Percentiles rank a stretch among this genome's conserved stretches.
Conservation (phyloP, 2,329 filamentous ascomycete genomes). For the Venturia effusa region DNA sequence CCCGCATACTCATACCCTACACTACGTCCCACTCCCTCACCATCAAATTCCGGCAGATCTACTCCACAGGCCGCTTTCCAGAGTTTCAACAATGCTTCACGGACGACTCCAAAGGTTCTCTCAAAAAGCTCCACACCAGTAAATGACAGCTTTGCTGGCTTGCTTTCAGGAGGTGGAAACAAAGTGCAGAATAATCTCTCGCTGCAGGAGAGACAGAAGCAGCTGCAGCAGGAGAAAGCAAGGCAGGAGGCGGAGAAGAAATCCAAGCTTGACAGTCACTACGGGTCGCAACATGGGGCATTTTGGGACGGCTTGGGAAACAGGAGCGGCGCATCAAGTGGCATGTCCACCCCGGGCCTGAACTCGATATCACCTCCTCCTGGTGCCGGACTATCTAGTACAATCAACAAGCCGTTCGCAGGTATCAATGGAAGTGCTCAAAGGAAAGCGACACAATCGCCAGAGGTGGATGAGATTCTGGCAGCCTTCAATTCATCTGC, state of each 20-base stretch:
- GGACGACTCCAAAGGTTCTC: conserved; percentile 24
- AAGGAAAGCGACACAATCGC: conserved; percentile 15
- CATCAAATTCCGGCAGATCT: conserved; percentile 27
- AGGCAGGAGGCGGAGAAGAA: conserved; percentile 65
- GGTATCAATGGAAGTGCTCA: conserved; percentile 16
- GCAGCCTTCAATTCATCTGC: conserved; percentile 50
- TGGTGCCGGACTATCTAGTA: conserved; percentile 21
- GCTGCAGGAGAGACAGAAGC: conserved; percentile 53
- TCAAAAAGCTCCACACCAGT: conserved; percentile 42
- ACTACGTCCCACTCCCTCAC: conserved; percentile 23
- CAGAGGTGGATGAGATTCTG: conserved; percentile 47
- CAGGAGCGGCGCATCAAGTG: conserved; percentile 22
- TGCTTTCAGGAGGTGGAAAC: conserved; percentile 53
- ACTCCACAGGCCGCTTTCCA: conserved; percentile 26
- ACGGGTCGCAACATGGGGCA: conserved; percentile 53
- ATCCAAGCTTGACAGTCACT: conserved; percentile 63
- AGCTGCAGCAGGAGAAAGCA: conserved; percentile 66
- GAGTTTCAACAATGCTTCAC: conserved; percentile 23
- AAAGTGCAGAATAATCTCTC: conserved; percentile 59
- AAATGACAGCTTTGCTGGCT: conserved; percentile 66
- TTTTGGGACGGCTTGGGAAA: conserved; percentile 66
- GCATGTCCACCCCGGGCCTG: conserved; percentile 22
- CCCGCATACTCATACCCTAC: conserved; percentile 19
- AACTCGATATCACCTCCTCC: conserved; percentile 26
- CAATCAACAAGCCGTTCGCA: conserved; percentile 30